Percentiles rank a stretch among this genome's conserved stretches.
Conservation (phyloP, 306 rosid genomes). For the Glycine latifolia region DNA sequence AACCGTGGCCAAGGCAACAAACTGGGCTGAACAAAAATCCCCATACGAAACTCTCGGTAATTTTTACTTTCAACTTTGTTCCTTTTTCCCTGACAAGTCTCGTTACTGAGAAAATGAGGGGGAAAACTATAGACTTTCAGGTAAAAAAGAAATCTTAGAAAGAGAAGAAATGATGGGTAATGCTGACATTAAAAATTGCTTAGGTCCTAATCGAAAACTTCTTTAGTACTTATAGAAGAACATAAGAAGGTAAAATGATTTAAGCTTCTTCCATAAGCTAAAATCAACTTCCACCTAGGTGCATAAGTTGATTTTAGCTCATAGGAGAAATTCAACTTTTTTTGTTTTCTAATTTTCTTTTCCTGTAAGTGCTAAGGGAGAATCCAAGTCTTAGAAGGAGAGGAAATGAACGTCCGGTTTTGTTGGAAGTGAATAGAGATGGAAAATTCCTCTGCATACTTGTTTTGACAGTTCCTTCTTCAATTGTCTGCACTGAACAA, state of each 20-base stretch:
- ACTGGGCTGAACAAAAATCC: conserved; percentile 80
- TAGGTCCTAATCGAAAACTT: no score
- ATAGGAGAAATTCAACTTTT: no score
- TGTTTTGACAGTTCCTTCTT: conserved; percentile 38
- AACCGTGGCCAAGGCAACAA: conserved; percentile 68
- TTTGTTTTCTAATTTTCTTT: no score
- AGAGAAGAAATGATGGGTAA: not conserved
- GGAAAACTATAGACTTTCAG: not conserved
- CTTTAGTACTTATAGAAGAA: no score
- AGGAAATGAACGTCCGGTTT: conserved; percentile 21
- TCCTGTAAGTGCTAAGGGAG: no score
- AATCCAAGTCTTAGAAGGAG: not conserved
- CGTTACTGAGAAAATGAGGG: conserved; percentile 17
- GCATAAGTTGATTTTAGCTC: no score
- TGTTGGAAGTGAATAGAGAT: conserved; percentile 31
- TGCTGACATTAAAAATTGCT: not conserved
- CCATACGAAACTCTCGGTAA: conserved; percentile 94
- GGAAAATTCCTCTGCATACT: conserved; percentile 30
- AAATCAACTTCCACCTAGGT: no score
- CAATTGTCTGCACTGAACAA: conserved; percentile 37
- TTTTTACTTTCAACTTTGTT: conserved; percentile 33
- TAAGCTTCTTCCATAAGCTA: no score
- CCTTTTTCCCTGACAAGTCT: not conserved
- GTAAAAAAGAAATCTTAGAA: no score
- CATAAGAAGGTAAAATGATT: no score